A percentile compares a stretch with the other conserved stretches of the same genome.
Conservation (phyloP, 495 filamentous ascomycete genomes). For the Podospora australis region DNA sequence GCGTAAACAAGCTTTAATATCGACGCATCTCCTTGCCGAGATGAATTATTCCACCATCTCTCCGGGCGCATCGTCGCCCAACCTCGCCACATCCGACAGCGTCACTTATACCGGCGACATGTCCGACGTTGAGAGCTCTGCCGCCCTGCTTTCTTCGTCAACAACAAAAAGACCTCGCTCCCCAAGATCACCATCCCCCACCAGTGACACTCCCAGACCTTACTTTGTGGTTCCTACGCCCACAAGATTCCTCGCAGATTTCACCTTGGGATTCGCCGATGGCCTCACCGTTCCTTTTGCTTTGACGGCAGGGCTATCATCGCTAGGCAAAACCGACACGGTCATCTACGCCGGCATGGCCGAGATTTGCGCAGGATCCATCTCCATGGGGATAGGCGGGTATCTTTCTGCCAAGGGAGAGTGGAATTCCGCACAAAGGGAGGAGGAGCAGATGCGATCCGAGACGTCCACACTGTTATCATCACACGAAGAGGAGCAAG, state of each 20-base stretch:
- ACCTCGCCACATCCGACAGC: neutral
- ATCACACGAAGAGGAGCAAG: neutral
- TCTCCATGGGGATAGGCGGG: slow-evolving; percentile 62
- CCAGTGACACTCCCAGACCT: neutral
- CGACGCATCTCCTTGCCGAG: no score
- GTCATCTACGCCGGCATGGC: slow-evolving; percentile 62
- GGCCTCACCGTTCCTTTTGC: slow-evolving; percentile 59
- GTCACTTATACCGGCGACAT: no score
- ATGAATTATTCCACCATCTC: neutral
- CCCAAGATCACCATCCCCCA: neutral
- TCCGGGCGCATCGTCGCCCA: neutral
- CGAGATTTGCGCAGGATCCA: slow-evolving; percentile 56
- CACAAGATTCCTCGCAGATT: slow-evolving; percentile 22
- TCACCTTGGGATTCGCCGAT: slow-evolving; percentile 52
- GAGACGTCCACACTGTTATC: neutral
- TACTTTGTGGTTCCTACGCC: neutral
- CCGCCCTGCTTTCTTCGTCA: neutral
- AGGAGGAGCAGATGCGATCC: neutral
- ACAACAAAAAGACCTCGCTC: neutral
- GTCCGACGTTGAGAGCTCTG: no score
- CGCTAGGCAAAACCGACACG: slow-evolving; percentile 48
- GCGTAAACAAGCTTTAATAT: no score
- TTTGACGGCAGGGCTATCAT: slow-evolving; percentile 51
- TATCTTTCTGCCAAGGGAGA: slow-evolving; percentile 46
- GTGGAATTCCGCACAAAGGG: slow-evolving; percentile 17